Evolutionary conservation across 495 filamentous ascomycete species (phyloP).

Genomic region (Cryomyces antarcticus): DNA sequence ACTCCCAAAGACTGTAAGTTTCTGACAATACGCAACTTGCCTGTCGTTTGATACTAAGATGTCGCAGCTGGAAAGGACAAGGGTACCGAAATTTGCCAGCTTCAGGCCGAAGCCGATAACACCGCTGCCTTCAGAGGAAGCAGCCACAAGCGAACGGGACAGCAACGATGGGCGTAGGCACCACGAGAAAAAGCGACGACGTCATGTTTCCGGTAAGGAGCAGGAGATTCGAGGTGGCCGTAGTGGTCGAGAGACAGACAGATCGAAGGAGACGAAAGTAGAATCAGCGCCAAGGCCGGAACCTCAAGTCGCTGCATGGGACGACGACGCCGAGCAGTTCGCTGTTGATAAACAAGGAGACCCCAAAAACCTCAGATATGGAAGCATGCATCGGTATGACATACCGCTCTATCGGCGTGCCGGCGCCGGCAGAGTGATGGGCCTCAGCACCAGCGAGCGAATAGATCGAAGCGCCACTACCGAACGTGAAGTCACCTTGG

Average conservation of each 20-base stretch:
- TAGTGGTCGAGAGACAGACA: too few species aligned
- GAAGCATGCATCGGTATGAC: slow-evolving; percentile 37
- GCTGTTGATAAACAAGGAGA: slow-evolving; percentile 32
- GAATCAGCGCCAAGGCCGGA: neutral
- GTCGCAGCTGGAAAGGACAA: too few species aligned
- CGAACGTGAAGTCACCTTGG: slow-evolving; percentile 26
- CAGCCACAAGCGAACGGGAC: too few species aligned
- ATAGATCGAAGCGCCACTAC: slow-evolving; percentile 33
- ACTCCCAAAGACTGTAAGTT: too few species aligned
- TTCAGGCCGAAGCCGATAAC: slow-evolving; percentile 6
- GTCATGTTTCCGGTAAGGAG: too few species aligned
- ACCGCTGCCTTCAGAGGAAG: too few species aligned
- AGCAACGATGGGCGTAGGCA: too few species aligned
- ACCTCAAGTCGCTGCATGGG: neutral
- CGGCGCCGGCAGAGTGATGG: slow-evolving; percentile 40
- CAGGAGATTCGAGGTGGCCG: too few species aligned
- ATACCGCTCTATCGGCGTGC: slow-evolving; percentile 36
- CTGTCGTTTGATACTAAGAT: too few species aligned
- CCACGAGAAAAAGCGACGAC: too few species aligned
- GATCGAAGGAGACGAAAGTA: too few species aligned
- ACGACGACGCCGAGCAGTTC: slow-evolving; percentile 1
- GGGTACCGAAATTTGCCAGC: slow-evolving; percentile 15
- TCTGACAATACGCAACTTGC: too few species aligned
- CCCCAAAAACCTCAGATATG: slow-evolving; percentile 36
- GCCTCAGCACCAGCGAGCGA: slow-evolving; percentile 22